A percentile compares a stretch with the other conserved stretches of the same genome.
phyloP scores from a whole-genome alignment of 441 rosid species.

The Arabidopsis hybrid region DNA sequence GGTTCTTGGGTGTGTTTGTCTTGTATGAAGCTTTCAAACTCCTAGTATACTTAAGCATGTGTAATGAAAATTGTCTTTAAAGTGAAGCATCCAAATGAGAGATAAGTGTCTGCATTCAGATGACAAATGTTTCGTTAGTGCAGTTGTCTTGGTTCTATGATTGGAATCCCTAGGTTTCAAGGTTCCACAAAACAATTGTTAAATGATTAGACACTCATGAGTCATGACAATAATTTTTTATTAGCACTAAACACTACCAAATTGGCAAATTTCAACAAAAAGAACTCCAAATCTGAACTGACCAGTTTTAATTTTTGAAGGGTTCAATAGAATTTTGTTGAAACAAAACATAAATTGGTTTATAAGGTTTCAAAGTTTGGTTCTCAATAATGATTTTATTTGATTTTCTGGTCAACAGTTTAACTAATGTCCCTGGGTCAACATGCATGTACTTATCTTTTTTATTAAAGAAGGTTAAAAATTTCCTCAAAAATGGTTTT shows the following conservation, averaged over 20 bases:
- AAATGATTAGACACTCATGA: not conserved
- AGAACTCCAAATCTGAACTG: not conserved
- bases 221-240: not conserved
- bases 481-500: not conserved
- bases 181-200: not conserved
- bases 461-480: not conserved
- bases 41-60: constrained; percentile 1
- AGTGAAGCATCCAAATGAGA: not conserved
- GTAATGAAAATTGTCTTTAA: no score
- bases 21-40: constrained; percentile 5
- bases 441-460: not conserved
- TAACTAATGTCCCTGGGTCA: not conserved
- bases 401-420: not conserved
- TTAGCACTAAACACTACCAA: not conserved
- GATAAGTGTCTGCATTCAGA: constrained; percentile 5
- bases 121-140: not conserved
- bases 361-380: no score
- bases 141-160: not conserved
- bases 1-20: constrained; percentile 3
- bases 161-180: not conserved
- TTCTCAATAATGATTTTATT: no score
- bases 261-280: not conserved
- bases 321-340: not conserved
- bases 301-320: not conserved
- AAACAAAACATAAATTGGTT: not conserved